These are phyloP conservation scores for Suillus placidus DNA, from an alignment of 768 basidiomycete genomes.

Conservation along the genomic window DNA sequence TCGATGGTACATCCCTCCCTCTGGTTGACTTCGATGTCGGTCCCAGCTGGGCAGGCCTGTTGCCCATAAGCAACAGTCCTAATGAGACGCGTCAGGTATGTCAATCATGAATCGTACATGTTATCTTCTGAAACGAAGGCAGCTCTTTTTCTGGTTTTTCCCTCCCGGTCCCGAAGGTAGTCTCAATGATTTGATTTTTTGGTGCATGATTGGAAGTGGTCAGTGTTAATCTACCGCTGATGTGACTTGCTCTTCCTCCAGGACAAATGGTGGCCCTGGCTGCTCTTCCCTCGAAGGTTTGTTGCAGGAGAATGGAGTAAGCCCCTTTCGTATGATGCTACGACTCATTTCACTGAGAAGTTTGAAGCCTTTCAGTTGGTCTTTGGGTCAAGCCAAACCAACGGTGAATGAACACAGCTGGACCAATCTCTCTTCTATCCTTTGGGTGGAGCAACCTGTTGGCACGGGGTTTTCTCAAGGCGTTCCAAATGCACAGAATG, in stretches of 20 bases:
- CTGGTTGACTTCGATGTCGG: constrained; percentile 74
- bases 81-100: constrained; percentile 70
- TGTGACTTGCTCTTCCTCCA: constrained; percentile 24
- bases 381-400: constrained; percentile 62
- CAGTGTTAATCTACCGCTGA: not conserved
- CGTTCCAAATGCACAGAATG: constrained; percentile 58
- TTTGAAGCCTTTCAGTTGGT: constrained; percentile 67
- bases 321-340: constrained; percentile 27
- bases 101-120: not conserved
- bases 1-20: constrained; percentile 66
- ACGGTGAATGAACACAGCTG: constrained; percentile 70
- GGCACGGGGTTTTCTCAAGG: constrained; percentile 81
- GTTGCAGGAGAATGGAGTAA: constrained; percentile 74
- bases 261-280: constrained; percentile 83
- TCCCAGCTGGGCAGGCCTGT: constrained; percentile 72
- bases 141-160: constrained; percentile 88
- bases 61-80: constrained; percentile 63
- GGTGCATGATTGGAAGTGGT: constrained; percentile 39
- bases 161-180: constrained; percentile 76
- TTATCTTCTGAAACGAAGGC: not conserved
- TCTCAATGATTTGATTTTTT: constrained; percentile 74
- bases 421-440: constrained; percentile 76
- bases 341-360: constrained; percentile 19
- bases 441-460: constrained; percentile 80
- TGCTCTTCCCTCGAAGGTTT: constrained; percentile 75